Base-by-base conservation (phyloP, 768 basidiomycete genomes). In the Kwoniella heveanensis region DNA sequence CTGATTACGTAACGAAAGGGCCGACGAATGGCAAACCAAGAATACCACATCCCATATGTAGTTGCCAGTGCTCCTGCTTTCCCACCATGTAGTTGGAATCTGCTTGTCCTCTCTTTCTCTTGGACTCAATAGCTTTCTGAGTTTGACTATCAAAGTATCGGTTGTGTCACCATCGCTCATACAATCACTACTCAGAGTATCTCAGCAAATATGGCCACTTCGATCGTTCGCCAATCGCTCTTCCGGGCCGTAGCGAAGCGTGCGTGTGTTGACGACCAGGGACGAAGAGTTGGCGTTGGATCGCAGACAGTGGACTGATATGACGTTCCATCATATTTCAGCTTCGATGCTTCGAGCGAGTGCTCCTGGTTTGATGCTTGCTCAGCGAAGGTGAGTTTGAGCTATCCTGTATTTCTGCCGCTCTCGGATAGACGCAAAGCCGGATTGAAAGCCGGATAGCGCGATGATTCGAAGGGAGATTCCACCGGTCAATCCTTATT, bases 271-370 rank as follows among this genome's bases (percentile, higher is more conserved):
- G 15, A 24, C 25, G 5, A 24, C 5, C 48, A 10, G 7, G 22
- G 22, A 24, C 25, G 48, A 49, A 49, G 48, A 19, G 19, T 27
- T 51, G 6, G 26, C 22, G 12, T 27, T 8, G 48, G 22, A 26
- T 24, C 22, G 21, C 48, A 32, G 32, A 32, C 32, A 13, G 32
- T 32, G 25, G 6, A 26, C 48, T 49, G 48, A 49, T 22, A 44
- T 44, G 39, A 10, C 9, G 6, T 32, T 37, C 19, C 19, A 26
- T 54, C 29, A 1, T 2, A 27, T 50, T 32, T 32, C 32, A 68
- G 69, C 66, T 24, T 66, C 69, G 32, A 64, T 58, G 39, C 68
- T 72, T 32, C 59, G 71, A 27, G 48, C 63, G 22, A 66, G 67
- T 13, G 56, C 57, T 15, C 68, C 71, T 17, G 63, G 68, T n/a